These are phyloP conservation scores for Zygosaccharomyces gambellarensis DNA, from an alignment of 805 yeast genomes.

Conservation along the genomic window DNA sequence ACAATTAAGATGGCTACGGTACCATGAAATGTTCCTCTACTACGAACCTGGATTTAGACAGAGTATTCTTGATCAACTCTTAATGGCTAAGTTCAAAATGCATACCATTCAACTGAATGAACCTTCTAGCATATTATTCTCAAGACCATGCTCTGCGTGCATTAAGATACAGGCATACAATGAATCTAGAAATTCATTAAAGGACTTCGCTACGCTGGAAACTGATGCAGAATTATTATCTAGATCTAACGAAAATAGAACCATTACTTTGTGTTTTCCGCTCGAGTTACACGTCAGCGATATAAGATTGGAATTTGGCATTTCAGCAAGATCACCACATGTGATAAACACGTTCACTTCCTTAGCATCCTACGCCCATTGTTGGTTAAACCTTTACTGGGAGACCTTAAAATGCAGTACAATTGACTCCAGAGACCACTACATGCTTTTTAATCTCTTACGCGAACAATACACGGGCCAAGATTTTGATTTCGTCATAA, in stretches of 20 bases:
- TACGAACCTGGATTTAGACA: constrained; percentile 12
- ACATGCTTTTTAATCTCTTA: constrained; percentile 13
- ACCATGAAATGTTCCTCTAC: constrained; percentile 40
- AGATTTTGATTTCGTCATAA: constrained; percentile 12
- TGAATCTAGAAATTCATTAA: constrained; percentile 13
- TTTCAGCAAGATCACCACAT: constrained; percentile 14
- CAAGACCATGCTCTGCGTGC: constrained; percentile 11
- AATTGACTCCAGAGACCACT: constrained; percentile 12
- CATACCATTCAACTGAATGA: constrained; percentile 16
- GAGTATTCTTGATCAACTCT: constrained; percentile 11
- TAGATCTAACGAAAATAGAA: constrained; percentile 2
- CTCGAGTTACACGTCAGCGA: constrained; percentile 16
- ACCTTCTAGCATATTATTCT: constrained; percentile 14
- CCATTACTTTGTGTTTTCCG: constrained; percentile 11
- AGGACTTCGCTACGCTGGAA: constrained; percentile 11
- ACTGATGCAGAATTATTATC: constrained; percentile 13
- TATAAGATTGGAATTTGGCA: constrained; percentile 24
- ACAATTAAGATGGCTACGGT: constrained; percentile 62
- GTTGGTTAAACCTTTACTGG: constrained; percentile 44
- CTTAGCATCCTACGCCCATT: constrained; percentile 27
- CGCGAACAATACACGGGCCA: constrained; percentile 16
- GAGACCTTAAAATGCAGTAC: constrained; percentile 33
- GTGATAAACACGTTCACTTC: constrained; percentile 17
- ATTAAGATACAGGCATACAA: constrained; percentile 24
- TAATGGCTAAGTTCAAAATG: constrained; percentile 14